Evolutionary conservation across 2,329 filamentous ascomycete species (phyloP).

Genomic region (Neonectria hederae): DNA sequence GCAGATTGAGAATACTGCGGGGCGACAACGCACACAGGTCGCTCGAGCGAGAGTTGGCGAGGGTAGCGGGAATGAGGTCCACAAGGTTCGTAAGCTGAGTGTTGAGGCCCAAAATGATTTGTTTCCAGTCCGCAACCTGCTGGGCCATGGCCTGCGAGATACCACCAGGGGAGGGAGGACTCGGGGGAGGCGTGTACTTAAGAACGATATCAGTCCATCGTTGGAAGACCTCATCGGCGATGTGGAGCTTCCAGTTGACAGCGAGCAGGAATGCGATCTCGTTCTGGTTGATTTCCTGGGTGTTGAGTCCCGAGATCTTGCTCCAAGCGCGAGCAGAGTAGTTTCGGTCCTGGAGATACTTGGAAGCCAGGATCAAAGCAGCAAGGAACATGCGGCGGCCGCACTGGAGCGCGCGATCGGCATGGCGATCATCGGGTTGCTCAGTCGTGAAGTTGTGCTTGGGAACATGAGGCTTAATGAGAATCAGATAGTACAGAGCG

Average conservation of each 20-base stretch:
- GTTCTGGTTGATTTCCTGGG: conserved; percentile 94
- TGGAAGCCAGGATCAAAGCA: conserved; percentile 93
- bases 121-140: conserved; percentile 66
- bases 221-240: conserved; percentile 87
- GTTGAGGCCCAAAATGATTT: conserved; percentile 65
- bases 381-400: conserved; percentile 97
- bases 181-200: conserved; percentile 80
- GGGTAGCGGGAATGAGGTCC: conserved; percentile 54
- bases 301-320: conserved; percentile 97
- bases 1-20: conserved; percentile 56
- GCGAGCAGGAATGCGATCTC: conserved; percentile 91
- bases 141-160: conserved; percentile 54
- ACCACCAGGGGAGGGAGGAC: conserved; percentile 64
- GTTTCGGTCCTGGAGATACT: conserved; percentile 97
- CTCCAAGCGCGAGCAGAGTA: conserved; percentile 98
- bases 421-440: conserved; percentile 76
- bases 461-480: conserved; percentile 91
- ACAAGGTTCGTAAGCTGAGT: conserved; percentile 68
- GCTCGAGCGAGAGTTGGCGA: conserved; percentile 42
- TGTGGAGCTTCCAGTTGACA: conserved; percentile 94
- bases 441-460: conserved; percentile 87
- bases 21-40: conserved; percentile 52
- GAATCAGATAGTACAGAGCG: conserved; percentile 92
- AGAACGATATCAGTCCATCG: conserved; percentile 94
- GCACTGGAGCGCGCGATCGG: conserved; percentile 86